Evolutionary conservation across 495 filamentous ascomycete species (phyloP), one percentile per base, ranked within the genome.

Genomic region (Elaphomyces granulatus): DNA sequence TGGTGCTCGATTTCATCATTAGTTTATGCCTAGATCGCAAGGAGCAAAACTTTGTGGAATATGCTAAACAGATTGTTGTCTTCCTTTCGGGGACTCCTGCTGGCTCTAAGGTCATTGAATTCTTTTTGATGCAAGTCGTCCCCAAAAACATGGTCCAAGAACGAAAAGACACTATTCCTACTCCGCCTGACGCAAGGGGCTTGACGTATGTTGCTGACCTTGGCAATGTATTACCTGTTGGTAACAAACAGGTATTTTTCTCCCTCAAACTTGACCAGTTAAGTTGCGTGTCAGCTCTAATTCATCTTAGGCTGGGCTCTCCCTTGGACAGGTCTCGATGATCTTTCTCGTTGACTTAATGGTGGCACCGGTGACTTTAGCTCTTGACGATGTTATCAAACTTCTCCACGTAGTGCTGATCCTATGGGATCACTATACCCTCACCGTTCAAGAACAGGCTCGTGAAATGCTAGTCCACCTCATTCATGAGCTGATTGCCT

Each of bases 391-490:
- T 45, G 70, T 95, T 4, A 81, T 87, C 23, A 71, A 90, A 15
- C 61, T 98, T 36, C 61, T 98, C 8, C 90, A 98, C 60, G 84
- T 92, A 12, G 77, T 94, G 12, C 79, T 90, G 23, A 84, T 94
- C 1, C 71, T 95, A 9, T 98, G 90, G 90, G 90, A 98, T 53
- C 85, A 94, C 41, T 92, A 96, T 49, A 92, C 80, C 2, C 72
- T 83, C n/a, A 74, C 94, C 9, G 88, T 98, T 1, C 90, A 94
- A 49, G 90, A 96, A 44, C 87, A 96, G 55, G 87, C 90, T 31
- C 77, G 87, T 33, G 90, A 98, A 51, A 94, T 98, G 90, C 71
- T 96, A 12, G 87, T 98, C 21, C 90, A 98, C 64, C 70, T 98
- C 7, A 94, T 98, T 35, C 90, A 98, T 51, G 92, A 96, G 53